A percentile compares a stretch with the other conserved stretches of the same genome.
Conservation (phyloP, 495 filamentous ascomycete species). For the Hypoxylon lenormandii region DNA sequence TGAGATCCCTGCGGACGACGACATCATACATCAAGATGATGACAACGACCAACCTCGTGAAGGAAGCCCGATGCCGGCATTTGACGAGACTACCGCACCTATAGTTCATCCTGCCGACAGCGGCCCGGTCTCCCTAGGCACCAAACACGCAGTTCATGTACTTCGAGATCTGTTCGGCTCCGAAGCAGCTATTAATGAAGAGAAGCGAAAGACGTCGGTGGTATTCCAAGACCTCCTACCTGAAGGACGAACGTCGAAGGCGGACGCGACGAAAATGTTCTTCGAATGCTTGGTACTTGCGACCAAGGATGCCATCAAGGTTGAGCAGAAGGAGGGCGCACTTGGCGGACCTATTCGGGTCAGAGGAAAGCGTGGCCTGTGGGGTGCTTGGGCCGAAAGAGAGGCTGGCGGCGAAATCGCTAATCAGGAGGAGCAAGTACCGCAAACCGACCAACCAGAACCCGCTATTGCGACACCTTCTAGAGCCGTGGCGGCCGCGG, state of each 20-base stretch:
- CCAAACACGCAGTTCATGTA: constrained; percentile 94
- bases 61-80: constrained; percentile 61
- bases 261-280: constrained; percentile 98
- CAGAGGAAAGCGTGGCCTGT: constrained; percentile 86
- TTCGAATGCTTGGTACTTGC: constrained; percentile 95
- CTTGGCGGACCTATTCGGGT: constrained; percentile 83
- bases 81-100: constrained; percentile 81
- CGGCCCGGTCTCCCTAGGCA: constrained; percentile 85
- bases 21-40: constrained; percentile 65
- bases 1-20: constrained; percentile 75
- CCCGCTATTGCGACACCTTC: constrained; percentile 52
- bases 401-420: constrained; percentile 72
- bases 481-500: constrained; percentile 51
- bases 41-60: constrained; percentile 58
- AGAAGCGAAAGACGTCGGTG: constrained; percentile 80
- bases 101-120: constrained; percentile 81
- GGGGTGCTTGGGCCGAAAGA: constrained; percentile 94
- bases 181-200: constrained; percentile 68
- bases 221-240: constrained; percentile 93
- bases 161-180: constrained; percentile 85
- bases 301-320: constrained; percentile 96
- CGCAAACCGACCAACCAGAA: constrained; percentile 49
- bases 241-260: constrained; percentile 77
- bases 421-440: constrained; percentile 53
- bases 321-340: constrained; percentile 82